Conservation (phyloP, 1,284 basidiomycete genomes). For the Leccinum huronense region DNA sequence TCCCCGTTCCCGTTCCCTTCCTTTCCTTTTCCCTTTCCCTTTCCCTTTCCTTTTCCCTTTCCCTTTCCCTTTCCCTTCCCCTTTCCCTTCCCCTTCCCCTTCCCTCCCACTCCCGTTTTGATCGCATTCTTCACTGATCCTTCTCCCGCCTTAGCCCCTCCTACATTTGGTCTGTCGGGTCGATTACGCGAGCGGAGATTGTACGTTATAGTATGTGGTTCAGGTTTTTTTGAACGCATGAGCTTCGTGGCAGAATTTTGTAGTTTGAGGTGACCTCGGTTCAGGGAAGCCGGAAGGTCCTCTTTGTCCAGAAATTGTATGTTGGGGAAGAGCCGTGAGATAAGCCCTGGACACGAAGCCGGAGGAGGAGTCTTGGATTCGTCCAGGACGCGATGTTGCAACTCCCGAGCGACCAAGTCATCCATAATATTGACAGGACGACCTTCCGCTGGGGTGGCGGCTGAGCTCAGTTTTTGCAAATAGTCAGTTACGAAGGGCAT, state of each 20-base stretch:
- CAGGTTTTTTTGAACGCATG: not conserved
- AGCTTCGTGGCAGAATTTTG: not conserved
- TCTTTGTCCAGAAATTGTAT: not conserved
- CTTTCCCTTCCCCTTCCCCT: no score
- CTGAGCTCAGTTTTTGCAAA: not conserved
- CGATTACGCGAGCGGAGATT: not conserved
- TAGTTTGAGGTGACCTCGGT: not conserved
- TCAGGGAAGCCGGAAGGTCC: not conserved
- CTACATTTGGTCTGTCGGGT: not conserved
- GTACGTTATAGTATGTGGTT: not conserved
- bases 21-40: not conserved
- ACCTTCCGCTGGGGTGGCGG: not conserved
- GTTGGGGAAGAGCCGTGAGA: not conserved
- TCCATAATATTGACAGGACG: not conserved
- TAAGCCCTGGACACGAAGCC: not conserved
- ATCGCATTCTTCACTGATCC: not conserved
- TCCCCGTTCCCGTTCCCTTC: not conserved
- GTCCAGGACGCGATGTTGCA: not conserved
- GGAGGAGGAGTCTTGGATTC: not conserved
- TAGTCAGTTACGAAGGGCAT: not conserved
- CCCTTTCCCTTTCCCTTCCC: no score
- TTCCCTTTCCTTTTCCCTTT: no score
- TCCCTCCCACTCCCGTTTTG: not conserved
- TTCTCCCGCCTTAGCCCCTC: no score
- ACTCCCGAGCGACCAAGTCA: not conserved